Conservation (phyloP, 352 stramenopile species). For the Peronospora destructor region DNA sequence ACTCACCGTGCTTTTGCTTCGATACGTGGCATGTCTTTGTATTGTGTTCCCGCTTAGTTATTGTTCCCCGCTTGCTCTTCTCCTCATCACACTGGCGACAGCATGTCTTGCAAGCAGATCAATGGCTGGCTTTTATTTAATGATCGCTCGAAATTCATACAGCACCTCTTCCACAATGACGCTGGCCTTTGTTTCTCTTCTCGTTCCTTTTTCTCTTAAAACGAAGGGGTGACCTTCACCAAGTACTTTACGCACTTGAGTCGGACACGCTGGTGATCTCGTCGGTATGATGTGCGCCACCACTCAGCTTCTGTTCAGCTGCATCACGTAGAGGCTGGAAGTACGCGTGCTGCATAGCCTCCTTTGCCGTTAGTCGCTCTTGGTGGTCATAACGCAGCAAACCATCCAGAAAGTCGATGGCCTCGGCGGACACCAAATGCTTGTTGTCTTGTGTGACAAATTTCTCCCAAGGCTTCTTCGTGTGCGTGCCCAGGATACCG, state of each 20-base stretch:
- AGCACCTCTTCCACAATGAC: slow-evolving; percentile 8
- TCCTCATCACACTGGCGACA: slow-evolving; percentile 6
- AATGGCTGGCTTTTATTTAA: slow-evolving; percentile 4
- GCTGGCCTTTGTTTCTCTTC: slow-evolving; percentile 12
- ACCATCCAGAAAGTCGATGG: slow-evolving; percentile 92
- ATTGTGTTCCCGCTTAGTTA: slow-evolving; percentile 33
- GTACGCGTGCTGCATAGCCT: slow-evolving; percentile 97
- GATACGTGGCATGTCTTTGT: slow-evolving; percentile 25
- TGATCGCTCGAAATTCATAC: slow-evolving; percentile 16
- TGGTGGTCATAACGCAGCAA: slow-evolving; percentile 92
- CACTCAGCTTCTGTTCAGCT: slow-evolving; percentile 63
- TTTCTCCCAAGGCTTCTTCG: slow-evolving; percentile 98
- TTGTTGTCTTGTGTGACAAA: slow-evolving; percentile 98
- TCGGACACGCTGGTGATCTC: slow-evolving; percentile 73
- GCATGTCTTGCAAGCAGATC: slow-evolving; percentile 14
- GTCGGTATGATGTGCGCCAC: slow-evolving; percentile 42
- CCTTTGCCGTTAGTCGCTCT: slow-evolving; percentile 95
- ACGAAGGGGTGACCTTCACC: slow-evolving; percentile 11
- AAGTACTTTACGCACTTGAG: slow-evolving; percentile 54
- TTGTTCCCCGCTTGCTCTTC: slow-evolving; percentile 18
- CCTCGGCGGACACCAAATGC: slow-evolving; percentile 93
- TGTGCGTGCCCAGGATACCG: slow-evolving; percentile 94
- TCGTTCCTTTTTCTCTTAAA: slow-evolving; percentile 8
- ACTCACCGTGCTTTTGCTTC: slow-evolving; percentile 13
- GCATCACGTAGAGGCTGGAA: slow-evolving; percentile 91